These are phyloP conservation scores for Aciculosporium take DNA, from an alignment of 2,329 filamentous ascomycete genomes.

Conservation along the genomic window DNA sequence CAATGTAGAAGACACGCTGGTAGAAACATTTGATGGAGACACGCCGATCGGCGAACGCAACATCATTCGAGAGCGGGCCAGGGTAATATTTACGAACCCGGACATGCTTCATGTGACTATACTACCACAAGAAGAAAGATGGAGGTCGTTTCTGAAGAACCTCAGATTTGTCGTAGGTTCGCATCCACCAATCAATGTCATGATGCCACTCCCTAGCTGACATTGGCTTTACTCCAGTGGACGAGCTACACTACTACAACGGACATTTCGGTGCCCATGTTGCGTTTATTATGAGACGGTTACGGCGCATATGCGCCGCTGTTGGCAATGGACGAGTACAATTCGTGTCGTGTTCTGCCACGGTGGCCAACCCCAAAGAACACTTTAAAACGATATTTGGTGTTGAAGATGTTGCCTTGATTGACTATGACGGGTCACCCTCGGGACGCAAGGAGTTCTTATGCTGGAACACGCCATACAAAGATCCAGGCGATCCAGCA, in stretches of 20 bases:
- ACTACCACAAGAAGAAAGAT: slow-evolving; percentile 76
- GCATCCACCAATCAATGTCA: background rate
- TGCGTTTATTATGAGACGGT: slow-evolving; percentile 81
- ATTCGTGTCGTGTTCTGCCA: slow-evolving; percentile 94
- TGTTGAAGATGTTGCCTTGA: slow-evolving; percentile 62
- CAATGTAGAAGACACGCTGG: slow-evolving; percentile 57
- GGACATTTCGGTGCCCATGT: slow-evolving; percentile 89
- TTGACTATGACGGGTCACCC: slow-evolving; percentile 86
- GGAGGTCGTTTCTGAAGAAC: slow-evolving; percentile 79
- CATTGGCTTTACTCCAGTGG: slow-evolving; percentile 29
- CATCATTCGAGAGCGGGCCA: slow-evolving; percentile 69
- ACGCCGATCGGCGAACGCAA: slow-evolving; percentile 72
- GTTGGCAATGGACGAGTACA: slow-evolving; percentile 73
- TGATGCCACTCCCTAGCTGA: background rate
- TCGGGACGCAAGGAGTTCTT: slow-evolving; percentile 84
- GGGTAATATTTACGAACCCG: slow-evolving; percentile 93
- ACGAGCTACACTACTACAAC: slow-evolving; percentile 93
- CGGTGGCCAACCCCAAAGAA: slow-evolving; percentile 78
- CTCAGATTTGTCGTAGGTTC: slow-evolving; percentile 72
- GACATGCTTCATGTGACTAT: slow-evolving; percentile 97
- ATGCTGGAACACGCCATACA: slow-evolving; percentile 95
- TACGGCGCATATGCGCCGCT: slow-evolving; percentile 78
- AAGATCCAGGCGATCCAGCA: slow-evolving; percentile 72
- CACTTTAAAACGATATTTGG: slow-evolving; percentile 96
- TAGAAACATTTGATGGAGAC: slow-evolving; percentile 94